Conservation (phyloP, 441 rosid genomes). For the Mallotus japonicus region DNA sequence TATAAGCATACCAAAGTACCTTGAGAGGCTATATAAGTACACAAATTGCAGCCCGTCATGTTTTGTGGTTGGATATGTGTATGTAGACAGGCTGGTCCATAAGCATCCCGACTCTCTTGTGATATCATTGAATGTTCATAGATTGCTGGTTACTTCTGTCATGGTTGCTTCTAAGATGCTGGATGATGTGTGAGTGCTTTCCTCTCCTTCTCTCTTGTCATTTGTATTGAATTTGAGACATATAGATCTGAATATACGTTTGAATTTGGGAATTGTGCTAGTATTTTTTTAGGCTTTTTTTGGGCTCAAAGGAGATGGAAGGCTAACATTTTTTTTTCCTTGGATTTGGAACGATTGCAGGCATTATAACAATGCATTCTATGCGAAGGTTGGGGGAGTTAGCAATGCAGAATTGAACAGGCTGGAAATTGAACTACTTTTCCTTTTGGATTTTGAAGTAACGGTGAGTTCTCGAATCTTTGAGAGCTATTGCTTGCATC, state of each 20-base stretch:
- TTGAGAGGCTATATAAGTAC: conserved; percentile 84
- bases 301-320: too few relatives aligned
- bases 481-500: conserved; percentile 67
- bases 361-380: conserved; percentile 75
- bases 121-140: conserved; percentile 69
- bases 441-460: conserved; percentile 63
- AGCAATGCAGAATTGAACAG: conserved; percentile 68
- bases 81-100: conserved; percentile 69
- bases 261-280: too few relatives aligned
- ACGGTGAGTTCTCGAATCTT: conserved; percentile 51
- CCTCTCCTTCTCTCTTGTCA: conserved; percentile 5
- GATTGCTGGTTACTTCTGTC: conserved; percentile 73
- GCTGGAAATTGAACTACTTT: conserved; percentile 71
- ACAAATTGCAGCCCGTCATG: conserved; percentile 84
- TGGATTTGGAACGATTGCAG: conserved; percentile 28
- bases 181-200: conserved; percentile 68
- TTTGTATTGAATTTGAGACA: background rate
- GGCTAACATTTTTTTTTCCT: background rate
- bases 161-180: conserved; percentile 83
- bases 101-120: conserved; percentile 69
- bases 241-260: background rate
- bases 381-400: conserved; percentile 75
- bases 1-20: conserved; percentile 70
- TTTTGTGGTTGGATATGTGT: conserved; percentile 78
- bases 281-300: too few relatives aligned